A percentile compares a stretch with the other conserved stretches of the same genome.
Conservation (phyloP, 1,139 yeast genomes). For the Eremothecium sinecaudum region DNA sequence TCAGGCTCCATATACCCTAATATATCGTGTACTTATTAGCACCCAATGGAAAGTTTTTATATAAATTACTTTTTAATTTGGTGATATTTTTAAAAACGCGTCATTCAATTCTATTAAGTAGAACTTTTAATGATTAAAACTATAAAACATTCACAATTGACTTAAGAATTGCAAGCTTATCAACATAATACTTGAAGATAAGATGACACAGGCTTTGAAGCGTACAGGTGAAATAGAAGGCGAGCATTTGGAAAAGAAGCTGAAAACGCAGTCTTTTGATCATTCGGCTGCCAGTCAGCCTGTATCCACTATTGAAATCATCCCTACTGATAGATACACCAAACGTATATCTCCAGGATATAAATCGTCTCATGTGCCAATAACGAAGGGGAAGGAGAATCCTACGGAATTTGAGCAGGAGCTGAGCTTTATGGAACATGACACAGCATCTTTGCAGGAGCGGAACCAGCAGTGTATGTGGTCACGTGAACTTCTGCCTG, state of each 20-base stretch:
- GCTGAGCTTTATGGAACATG: conserved; percentile 47
- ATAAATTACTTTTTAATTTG: no score
- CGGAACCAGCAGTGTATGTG: conserved; percentile 24
- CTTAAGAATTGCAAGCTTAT: no score
- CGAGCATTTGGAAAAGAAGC: conserved; percentile 21
- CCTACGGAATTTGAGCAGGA: conserved; percentile 61
- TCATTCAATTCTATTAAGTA: no score
- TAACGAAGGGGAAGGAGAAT: conserved; percentile 27
- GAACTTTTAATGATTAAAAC: no score
- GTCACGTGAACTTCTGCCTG: conserved; percentile 45
- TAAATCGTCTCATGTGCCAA: conserved; percentile 16
- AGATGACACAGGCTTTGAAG: conserved; percentile 13
- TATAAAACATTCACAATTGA: no score
- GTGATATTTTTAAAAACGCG: no score
- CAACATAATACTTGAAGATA: no score
- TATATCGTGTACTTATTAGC: no score
- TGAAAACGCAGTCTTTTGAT: conserved; percentile 24
- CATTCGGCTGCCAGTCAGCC: conserved; percentile 30
- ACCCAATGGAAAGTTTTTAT: no score
- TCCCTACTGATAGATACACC: conserved; percentile 25
- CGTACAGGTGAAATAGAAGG: conserved; percentile 22
- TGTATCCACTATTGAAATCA: conserved; percentile 29
- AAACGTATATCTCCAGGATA: conserved; percentile 27
- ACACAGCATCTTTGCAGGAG: conserved; percentile 21
- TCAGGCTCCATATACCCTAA: no score